Base-by-base conservation (phyloP, 2,329 filamentous ascomycete genomes). In the Aspergillus fijiensis region DNA sequence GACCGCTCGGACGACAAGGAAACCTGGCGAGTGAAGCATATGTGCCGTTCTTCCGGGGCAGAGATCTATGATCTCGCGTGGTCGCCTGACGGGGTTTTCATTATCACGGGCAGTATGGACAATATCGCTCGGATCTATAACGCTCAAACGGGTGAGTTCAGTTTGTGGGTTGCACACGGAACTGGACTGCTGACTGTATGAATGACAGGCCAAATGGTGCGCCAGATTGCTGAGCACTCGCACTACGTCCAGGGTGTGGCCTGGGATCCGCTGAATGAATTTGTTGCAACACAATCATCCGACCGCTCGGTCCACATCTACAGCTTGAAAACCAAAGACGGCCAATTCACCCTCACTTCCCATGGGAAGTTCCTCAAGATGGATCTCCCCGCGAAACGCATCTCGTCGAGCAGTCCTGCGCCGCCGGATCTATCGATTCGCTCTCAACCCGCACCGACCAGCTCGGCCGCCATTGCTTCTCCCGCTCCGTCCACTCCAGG, bases 81-180 rank as follows among this genome's bases (percentile, higher is more conserved):
- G 96, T 98, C 95, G 52, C 96, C 96, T n/a, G 95, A 99, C 76
- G 92, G 91, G 45, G 82, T 88, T 45, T 95, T 96, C 79, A 96
- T 99, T 80, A 97, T 99, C 69, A 97, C 96, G 25, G 95, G 95
- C 45, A 98, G 95, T 79, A 98, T 99, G 93, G 95, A 99, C 80
- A 99, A 99, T 75, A 89, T 98, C 74, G 93, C 95, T 60, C 87
- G 94, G 61, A 98, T 99, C 69, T 98, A 97, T 82, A 97, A 96
- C 77, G 91, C 93, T 59, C 89, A 90, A 65, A 95, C 90, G 70
- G 94, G 91, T 93, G 81, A 65, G 84, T 10, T 39, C 11, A 2
- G 42, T 31, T 25, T 51, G n/a, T 19, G 16, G 1, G 19, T 14
- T 29, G 14, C 14, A n/a, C 49, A 12, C 5, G 49, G 29, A 42